These are phyloP conservation scores for Hymenoscyphus occultus DNA, from an alignment of 2,329 filamentous ascomycete species.

Conservation along the genomic window DNA sequence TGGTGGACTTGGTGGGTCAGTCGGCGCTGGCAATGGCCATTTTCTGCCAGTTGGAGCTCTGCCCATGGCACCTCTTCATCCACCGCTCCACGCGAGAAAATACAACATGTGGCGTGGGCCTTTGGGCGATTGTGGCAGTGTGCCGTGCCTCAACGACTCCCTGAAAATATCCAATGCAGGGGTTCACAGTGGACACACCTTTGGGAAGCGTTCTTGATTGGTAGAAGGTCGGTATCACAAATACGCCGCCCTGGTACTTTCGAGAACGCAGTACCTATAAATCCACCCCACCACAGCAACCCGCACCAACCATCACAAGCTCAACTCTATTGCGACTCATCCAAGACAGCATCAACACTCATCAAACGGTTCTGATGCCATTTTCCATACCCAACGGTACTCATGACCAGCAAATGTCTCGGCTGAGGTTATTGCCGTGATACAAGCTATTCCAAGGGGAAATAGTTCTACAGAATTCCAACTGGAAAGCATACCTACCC, in stretches of 20 bases:
- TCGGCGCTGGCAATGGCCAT: neutral
- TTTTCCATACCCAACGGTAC: neutral
- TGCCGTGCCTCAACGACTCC: neutral
- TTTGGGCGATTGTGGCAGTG: neutral
- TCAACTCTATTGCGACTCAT: neutral
- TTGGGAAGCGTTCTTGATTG: neutral
- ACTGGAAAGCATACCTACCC: too few species aligned
- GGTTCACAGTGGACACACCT: neutral
- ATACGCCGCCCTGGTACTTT: neutral
- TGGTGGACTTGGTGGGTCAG: constrained; percentile 6
- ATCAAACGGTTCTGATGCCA: neutral
- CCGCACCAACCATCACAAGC: neutral
- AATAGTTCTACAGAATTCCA: too few species aligned
- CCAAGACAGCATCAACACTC: constrained; percentile 1
- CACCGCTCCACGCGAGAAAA: too few species aligned
- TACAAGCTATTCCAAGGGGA: too few species aligned
- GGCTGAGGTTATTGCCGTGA: too few species aligned
- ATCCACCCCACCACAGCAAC: neutral
- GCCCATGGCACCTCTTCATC: neutral
- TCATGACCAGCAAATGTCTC: neutral
- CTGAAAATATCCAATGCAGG: neutral
- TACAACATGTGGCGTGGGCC: neutral
- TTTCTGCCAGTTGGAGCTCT: neutral
- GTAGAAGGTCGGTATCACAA: neutral
- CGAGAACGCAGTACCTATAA: neutral